phyloP scores from a whole-genome alignment of 768 basidiomycete genomes.

The Leccinum pellstonianum region DNA sequence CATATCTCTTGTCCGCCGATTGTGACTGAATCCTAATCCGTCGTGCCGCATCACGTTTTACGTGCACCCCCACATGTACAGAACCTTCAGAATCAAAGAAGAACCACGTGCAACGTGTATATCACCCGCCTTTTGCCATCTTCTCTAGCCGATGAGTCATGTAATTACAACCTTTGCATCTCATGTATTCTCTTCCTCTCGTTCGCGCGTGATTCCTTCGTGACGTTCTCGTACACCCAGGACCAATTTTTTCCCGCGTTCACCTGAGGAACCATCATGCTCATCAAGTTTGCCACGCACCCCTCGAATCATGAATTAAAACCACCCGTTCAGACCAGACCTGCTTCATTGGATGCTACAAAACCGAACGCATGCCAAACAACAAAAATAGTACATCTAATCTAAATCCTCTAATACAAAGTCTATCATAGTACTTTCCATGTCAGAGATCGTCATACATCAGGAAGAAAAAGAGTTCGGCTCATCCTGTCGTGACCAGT shows the following conservation, averaged over 20 bases:
- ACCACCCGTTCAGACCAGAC: background rate
- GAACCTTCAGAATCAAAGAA: constrained; percentile 5
- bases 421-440: background rate
- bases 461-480: constrained; percentile 16
- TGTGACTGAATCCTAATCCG: background rate
- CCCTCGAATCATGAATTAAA: background rate
- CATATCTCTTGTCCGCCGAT: background rate
- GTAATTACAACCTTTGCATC: constrained; percentile 25
- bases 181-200: constrained; percentile 18
- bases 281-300: background rate
- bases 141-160: constrained; percentile 19
- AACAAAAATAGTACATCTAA: background rate
- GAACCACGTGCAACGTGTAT: constrained; percentile 20
- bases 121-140: constrained; percentile 16
- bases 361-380: background rate
- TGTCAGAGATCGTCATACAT: constrained; percentile 2
- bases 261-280: background rate
- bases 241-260: too few species aligned
- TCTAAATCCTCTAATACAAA: background rate
- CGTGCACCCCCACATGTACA: background rate
- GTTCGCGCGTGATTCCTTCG: background rate
- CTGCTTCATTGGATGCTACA: background rate
- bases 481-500: constrained; percentile 25
- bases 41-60: background rate
- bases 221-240: background rate